These are phyloP conservation scores for Boletus sp. DNA, from an alignment of 768 basidiomycete genomes.

Conservation along the genomic window DNA sequence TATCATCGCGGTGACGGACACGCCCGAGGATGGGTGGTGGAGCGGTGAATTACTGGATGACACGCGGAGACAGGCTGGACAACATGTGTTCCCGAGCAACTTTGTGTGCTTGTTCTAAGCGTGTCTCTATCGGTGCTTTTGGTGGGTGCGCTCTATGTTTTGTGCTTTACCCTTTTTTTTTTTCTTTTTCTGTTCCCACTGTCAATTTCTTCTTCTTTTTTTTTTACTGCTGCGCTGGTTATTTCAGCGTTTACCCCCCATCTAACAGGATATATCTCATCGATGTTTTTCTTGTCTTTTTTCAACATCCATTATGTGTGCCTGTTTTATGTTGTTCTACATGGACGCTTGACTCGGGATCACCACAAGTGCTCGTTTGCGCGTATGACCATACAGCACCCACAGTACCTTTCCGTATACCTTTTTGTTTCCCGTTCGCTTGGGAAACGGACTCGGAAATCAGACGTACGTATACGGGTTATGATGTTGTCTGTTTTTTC, in stretches of 20 bases:
- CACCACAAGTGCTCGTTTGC: not conserved
- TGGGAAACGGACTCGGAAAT: no score
- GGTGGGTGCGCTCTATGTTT: not conserved
- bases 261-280: slow-evolving; percentile 9
- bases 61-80: slow-evolving; percentile 61
- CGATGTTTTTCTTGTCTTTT: not conserved
- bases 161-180: not conserved
- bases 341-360: not conserved
- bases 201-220: not conserved
- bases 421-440: no score
- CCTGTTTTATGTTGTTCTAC: not conserved
- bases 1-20: slow-evolving; percentile 91
- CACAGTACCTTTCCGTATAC: no score
- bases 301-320: not conserved
- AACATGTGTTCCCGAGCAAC: slow-evolving; percentile 85
- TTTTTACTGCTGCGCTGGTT: not conserved
- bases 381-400: no score
- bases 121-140: not conserved
- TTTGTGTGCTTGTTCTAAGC: slow-evolving; percentile 74
- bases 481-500: no score
- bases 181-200: not conserved
- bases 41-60: slow-evolving; percentile 84
- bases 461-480: no score
- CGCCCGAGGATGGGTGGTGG: slow-evolving; percentile 99
- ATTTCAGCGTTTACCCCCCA: slow-evolving; percentile 1